These are phyloP conservation scores for Saccharomycopsis crataegensis DNA, from an alignment of 1,139 yeast species.

Conservation along the genomic window DNA sequence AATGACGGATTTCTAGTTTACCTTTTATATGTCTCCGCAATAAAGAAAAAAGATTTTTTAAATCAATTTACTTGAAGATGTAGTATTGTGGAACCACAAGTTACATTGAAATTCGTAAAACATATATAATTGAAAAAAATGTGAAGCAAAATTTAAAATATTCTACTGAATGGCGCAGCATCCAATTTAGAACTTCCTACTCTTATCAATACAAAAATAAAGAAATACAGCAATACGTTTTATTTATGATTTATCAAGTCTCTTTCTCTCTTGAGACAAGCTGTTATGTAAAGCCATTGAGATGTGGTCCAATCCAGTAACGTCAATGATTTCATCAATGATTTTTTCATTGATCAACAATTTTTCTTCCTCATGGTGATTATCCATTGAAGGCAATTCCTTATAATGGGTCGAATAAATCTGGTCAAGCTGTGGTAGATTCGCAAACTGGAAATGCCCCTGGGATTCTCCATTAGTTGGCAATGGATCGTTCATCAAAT, in stretches of 20 bases:
- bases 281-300: constrained; percentile 31
- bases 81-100: no score
- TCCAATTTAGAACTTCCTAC: no score
- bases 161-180: no score
- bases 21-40: no score
- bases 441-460: constrained; percentile 22
- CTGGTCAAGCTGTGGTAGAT: constrained; percentile 22
- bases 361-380: constrained; percentile 19
- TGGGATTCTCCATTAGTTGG: not conserved
- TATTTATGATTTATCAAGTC: not conserved
- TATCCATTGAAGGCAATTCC: constrained; percentile 20
- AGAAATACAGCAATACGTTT: no score
- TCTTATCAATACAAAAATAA: no score
- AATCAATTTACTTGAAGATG: no score
- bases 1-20: no score
- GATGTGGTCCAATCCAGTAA: constrained; percentile 32
- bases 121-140: no score
- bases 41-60: no score
- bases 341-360: constrained; percentile 28
- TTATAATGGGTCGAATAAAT: constrained; percentile 20
- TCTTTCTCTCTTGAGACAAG: constrained; percentile 1
- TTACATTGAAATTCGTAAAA: no score
- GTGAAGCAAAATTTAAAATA: no score
- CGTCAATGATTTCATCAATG: constrained; percentile 28
- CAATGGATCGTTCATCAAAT: constrained; percentile 33